Base-by-base conservation (phyloP, 192 early-diverging fungal genomes). In the Dimargaris cristalligena region DNA sequence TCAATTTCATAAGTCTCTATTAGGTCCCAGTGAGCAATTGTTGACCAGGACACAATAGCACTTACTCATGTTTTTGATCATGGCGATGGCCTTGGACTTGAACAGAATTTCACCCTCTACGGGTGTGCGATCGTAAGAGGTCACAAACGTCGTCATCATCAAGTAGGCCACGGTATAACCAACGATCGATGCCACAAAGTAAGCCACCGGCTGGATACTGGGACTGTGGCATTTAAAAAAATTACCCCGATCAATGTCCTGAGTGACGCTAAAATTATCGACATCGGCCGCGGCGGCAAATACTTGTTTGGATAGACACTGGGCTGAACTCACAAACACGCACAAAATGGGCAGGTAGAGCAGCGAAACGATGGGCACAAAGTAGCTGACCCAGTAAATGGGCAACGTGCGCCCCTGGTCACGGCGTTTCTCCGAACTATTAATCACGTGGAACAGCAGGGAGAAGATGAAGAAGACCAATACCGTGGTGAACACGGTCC, bases 11-110 rank as follows among this genome's bases (percentile, higher is more conserved):
- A n/a, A n/a, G n/a, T n/a, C n/a, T n/a, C n/a, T n/a, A n/a, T n/a
- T n/a, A n/a, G n/a, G n/a, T n/a, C n/a, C n/a, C n/a, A n/a, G n/a
- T n/a, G n/a, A n/a, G n/a, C n/a, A n/a, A n/a, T n/a, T n/a, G n/a
- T n/a, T n/a, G n/a, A n/a, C n/a, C n/a, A n/a, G n/a, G n/a, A n/a
- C n/a, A n/a, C n/a, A n/a, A n/a, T n/a, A 34, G 20, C 0, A 26
- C 63, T 55, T 79, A 71, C 78, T 76, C 64, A 82, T 74, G 62
- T 87, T 85, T 61, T 87, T 87, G 56, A 82, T 74, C 35, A 85
- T 81, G 3, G 82, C 85, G n/a, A 84, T 75, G 34, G 78, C 75
- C 49, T 79, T 79, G n/a, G 83, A 79, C 51, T 74, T 77, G 67
- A 80, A 87, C 52, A 80, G 78, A 44, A 85, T 85, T 68, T 87